These are phyloP conservation scores for Suillus weaverae DNA, from an alignment of 768 basidiomycete genomes.

Conservation along the genomic window DNA sequence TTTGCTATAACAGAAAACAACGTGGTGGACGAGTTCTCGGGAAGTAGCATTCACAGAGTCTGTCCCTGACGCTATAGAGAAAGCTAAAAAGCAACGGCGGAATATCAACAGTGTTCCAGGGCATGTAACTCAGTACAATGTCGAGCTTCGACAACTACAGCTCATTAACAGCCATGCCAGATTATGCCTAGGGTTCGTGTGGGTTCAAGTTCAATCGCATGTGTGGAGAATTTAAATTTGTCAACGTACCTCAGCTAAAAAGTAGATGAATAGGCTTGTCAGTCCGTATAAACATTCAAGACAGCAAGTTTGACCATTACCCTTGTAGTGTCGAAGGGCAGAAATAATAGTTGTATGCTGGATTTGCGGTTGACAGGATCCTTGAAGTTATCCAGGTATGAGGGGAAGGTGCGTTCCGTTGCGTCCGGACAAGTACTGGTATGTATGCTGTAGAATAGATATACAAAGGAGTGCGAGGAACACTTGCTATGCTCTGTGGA, in stretches of 20 bases:
- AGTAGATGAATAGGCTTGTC: background rate
- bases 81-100: background rate
- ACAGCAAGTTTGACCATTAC: background rate
- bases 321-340: background rate
- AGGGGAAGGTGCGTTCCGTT: background rate
- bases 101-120: background rate
- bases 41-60: background rate
- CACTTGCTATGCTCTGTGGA: background rate
- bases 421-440: background rate
- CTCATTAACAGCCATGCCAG: background rate
- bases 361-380: background rate
- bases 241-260: background rate
- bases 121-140: background rate
- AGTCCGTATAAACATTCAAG: background rate
- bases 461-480: background rate
- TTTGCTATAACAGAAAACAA: background rate
- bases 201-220: background rate
- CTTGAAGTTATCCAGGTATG: background rate
- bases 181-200: background rate
- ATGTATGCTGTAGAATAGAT: background rate
- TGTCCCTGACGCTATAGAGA: background rate
- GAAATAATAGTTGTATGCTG: background rate
- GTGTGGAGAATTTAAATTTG: background rate
- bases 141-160: background rate
- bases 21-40: background rate